A percentile compares a stretch with the other conserved stretches of the same genome.
Conservation (phyloP, 1,139 yeast species). For the Taiozyma sp. region DNA sequence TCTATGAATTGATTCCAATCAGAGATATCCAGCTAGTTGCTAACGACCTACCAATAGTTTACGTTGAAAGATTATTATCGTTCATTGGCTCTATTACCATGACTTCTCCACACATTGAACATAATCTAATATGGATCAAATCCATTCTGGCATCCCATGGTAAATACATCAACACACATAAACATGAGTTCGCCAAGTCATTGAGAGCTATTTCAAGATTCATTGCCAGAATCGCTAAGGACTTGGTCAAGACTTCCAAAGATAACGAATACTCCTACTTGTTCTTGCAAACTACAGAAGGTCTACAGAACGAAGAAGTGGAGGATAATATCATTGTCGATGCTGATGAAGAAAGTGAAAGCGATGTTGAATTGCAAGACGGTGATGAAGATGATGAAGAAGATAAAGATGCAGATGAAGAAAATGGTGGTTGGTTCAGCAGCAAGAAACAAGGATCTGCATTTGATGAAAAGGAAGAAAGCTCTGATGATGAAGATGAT, state of each 20-base stretch:
- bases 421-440: conserved; percentile 24
- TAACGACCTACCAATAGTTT: conserved; percentile 67
- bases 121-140: conserved; percentile 76
- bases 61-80: conserved; percentile 58
- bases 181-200: conserved; percentile 59
- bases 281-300: conserved; percentile 35
- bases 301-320: conserved; percentile 20
- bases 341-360: conserved; percentile 26
- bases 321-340: conserved; percentile 22
- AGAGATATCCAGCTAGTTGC: conserved; percentile 64
- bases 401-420: conserved; percentile 20
- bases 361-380: conserved; percentile 18
- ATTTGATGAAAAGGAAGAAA: conserved; percentile 11
- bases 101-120: conserved; percentile 84
- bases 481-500: conserved; percentile 12
- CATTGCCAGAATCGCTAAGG: conserved; percentile 69
- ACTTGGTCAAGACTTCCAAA: conserved; percentile 51
- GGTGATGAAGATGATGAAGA: conserved; percentile 23
- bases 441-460: conserved; percentile 14
- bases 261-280: conserved; percentile 49
- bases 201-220: conserved; percentile 73
- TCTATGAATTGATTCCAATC: conserved; percentile 74
- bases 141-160: conserved; percentile 71
- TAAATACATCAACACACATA: conserved; percentile 55
- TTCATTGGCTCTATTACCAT: conserved; percentile 68